Percentiles rank a stretch among this genome's conserved stretches.
phyloP scores from a whole-genome alignment of 2,329 filamentous ascomycete species.

The Pseudogymnoascus sp. region DNA sequence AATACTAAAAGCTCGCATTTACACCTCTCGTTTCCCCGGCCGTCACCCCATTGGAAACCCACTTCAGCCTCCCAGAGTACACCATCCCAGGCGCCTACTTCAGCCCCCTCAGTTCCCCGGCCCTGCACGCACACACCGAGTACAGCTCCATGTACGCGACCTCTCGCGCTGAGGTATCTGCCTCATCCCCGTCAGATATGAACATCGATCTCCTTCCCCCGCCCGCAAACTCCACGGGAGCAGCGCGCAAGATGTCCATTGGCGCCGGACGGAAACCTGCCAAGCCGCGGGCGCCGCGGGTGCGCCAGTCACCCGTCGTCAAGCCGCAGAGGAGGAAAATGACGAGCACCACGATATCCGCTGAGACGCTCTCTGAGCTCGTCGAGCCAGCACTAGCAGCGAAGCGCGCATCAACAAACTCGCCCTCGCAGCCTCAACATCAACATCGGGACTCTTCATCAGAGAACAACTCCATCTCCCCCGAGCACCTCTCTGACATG shows the following conservation, averaged over 20 bases:
- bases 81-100: slow-evolving; percentile 66
- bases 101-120: slow-evolving; percentile 74
- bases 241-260: slow-evolving; percentile 16
- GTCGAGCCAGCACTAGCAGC: slow-evolving; percentile 26
- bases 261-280: slow-evolving; percentile 16
- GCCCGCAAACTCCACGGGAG: slow-evolving; percentile 16
- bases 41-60: slow-evolving; percentile 67
- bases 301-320: slow-evolving; percentile 32
- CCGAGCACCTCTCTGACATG: slow-evolving; percentile 56
- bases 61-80: slow-evolving; percentile 47
- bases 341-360: slow-evolving; percentile 31
- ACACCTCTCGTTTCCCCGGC: slow-evolving; percentile 78
- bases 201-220: slow-evolving; percentile 23
- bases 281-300: slow-evolving; percentile 22
- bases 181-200: slow-evolving; percentile 25
- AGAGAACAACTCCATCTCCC: slow-evolving; percentile 56
- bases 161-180: slow-evolving; percentile 29
- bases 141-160: slow-evolving; percentile 32
- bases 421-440: slow-evolving; percentile 25
- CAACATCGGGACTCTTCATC: slow-evolving; percentile 29
- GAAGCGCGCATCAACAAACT: slow-evolving; percentile 29
- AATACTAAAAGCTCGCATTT: slow-evolving; percentile 52
- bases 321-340: slow-evolving; percentile 36
- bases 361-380: slow-evolving; percentile 32
- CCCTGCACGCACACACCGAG: slow-evolving; percentile 63